Conservation (phyloP, 768 basidiomycete species). For the Suillus clintonianus region DNA sequence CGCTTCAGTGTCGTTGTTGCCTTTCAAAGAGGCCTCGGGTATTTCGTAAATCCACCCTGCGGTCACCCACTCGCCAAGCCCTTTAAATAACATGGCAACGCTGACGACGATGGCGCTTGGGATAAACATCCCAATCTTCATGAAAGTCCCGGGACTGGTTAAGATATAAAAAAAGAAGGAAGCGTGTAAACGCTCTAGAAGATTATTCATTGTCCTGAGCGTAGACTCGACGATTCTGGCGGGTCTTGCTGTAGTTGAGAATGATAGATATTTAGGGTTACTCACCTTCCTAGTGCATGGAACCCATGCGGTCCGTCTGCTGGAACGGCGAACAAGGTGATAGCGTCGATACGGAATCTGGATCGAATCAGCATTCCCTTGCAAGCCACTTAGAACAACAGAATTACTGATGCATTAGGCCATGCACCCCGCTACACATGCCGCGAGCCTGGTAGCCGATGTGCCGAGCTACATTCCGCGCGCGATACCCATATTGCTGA, state of each 20-base stretch:
- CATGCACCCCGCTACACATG: constrained; percentile 85
- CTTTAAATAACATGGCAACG: constrained; percentile 82
- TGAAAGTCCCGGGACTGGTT: constrained; percentile 58
- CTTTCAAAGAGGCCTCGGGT: constrained; percentile 2
- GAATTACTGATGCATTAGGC: constrained; percentile 79
- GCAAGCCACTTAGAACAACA: background rate
- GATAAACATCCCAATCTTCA: constrained; percentile 89
- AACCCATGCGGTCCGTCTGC: constrained; percentile 94
- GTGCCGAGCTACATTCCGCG: constrained; percentile 70
- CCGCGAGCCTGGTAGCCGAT: constrained; percentile 76
- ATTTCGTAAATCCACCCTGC: constrained; percentile 53
- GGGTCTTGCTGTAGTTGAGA: background rate
- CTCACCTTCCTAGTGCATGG: constrained; percentile 85
- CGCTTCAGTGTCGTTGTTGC: constrained; percentile 12
- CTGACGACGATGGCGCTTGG: constrained; percentile 86
- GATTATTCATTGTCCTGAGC: constrained; percentile 88
- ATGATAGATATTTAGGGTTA: constrained; percentile 2
- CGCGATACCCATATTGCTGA: constrained; percentile 55
- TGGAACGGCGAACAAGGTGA: constrained; percentile 88
- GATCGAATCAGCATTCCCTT: background rate
- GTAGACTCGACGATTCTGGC: constrained; percentile 82
- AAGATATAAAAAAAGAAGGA: constrained; percentile 95
- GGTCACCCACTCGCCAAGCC: constrained; percentile 71
- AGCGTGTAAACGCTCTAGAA: constrained; percentile 93
- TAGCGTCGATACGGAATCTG: constrained; percentile 92